A percentile compares a stretch with the other conserved stretches of the same genome.
These are phyloP conservation scores for Chlamydomonas urium DNA, from an alignment of 139 green algal species.

Conservation along the genomic window DNA sequence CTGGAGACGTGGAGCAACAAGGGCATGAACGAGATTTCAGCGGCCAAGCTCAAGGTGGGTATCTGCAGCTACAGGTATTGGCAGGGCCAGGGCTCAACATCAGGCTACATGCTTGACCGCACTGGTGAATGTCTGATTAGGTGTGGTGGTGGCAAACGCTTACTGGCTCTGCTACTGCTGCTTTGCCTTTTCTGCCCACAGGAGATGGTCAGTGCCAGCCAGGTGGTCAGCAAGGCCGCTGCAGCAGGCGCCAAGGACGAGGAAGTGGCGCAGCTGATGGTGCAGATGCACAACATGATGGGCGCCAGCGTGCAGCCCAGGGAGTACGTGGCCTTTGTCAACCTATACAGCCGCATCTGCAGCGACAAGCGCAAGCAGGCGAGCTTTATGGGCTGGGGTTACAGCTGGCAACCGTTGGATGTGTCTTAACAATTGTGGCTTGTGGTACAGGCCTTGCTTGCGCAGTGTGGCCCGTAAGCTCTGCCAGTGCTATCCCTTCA, in stretches of 20 bases:
- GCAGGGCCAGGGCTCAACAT: too few relatives aligned
- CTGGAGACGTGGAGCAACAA: constrained; percentile 50
- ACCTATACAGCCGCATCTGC: constrained; percentile 52
- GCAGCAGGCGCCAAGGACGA: neutral
- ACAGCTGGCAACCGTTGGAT: neutral
- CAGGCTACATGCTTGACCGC: too few relatives aligned
- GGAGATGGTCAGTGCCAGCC: constrained; percentile 15
- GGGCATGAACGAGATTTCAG: neutral
- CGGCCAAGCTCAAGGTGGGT: neutral
- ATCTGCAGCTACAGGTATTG: too few relatives aligned
- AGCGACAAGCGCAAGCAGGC: constrained; percentile 47
- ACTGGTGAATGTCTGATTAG: too few relatives aligned
- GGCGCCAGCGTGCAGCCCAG: constrained; percentile 26
- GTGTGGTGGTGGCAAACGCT: too few relatives aligned
- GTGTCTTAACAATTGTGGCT: neutral
- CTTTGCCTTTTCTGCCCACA: constrained; percentile 26
- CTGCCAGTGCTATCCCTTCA: too few relatives aligned
- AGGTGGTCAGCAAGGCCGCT: neutral
- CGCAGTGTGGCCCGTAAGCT: neutral
- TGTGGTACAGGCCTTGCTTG: neutral
- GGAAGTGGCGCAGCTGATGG: constrained; percentile 23
- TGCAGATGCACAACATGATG: constrained; percentile 30
- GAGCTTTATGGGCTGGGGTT: neutral
- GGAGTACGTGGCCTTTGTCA: constrained; percentile 56
- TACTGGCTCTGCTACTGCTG: too few relatives aligned